Base-by-base conservation (phyloP, 805 yeast genomes). In the Kuraishia molischiana region DNA sequence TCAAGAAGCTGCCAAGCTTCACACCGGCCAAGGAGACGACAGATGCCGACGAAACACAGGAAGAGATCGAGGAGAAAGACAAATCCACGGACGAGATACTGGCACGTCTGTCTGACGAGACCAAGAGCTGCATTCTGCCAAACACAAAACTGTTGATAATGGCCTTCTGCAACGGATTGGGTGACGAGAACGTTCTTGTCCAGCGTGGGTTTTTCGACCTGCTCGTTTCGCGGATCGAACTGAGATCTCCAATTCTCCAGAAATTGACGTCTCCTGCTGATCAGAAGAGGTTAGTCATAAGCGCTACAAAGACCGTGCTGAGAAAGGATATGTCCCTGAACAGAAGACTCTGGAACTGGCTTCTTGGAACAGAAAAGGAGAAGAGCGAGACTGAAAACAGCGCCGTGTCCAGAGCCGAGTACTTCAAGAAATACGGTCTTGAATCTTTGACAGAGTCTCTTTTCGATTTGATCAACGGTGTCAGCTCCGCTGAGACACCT, bases 271-370 rank as follows among this genome's bases (percentile, higher is more conserved):
- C 74, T 1, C 48, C 58, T 0, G 59, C 65, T 4, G 95, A 86
- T 48, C 69, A 72, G 35, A 70, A 73, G 42, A 48, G 70, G 22
- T 58, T 87, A 29, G 54, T 86, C 14, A 62, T 79, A 57, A 65
- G 77, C 8, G 79, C 87, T 29, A 71, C 86, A 19, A 58, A 67
- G 9, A 77, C 89, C 0, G 80, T 92, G 2, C 61, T 86, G 32
- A 75, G 81, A 33, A 79, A 79, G 47, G 99, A 92, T 56, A 86
- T 92, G 96, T 86, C 97, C 6, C 67, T 92, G 41, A 92, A 92
- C 56, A 70, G 98, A 57, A 71, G 99, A 49, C 66, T 92, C 17
- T 89, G 97, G 96, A 79, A 72, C 41, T 92, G 96, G 95, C 61
- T 92, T 5, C 58, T 90, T 21, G 97, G 97, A 0, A 92, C 95